phyloP scores from a whole-genome alignment of 208 protist genomes.

The Acanthamoeba healyi region DNA sequence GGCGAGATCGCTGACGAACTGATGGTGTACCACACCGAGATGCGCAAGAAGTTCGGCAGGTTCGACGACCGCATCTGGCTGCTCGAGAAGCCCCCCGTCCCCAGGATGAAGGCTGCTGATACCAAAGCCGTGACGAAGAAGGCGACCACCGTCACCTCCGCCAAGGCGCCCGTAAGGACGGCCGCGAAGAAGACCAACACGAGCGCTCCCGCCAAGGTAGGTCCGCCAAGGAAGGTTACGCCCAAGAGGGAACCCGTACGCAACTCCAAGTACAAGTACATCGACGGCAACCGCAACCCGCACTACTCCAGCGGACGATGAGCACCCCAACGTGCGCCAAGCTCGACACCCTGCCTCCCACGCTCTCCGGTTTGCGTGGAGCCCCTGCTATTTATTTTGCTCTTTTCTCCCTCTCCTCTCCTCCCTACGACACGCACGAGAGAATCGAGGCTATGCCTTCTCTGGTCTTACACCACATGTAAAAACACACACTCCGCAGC shows the following conservation, averaged over 20 bases:
- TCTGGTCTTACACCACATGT: not conserved
- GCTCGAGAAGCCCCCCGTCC: not conserved
- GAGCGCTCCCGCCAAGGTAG: too few relatives aligned
- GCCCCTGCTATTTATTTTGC: not conserved
- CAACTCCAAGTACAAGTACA: conserved; percentile 25
- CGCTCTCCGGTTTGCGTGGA: not conserved
- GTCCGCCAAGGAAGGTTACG: not conserved
- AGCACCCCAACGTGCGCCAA: too few relatives aligned
- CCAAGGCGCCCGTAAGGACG: not conserved
- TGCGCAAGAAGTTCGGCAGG: conserved; percentile 16
- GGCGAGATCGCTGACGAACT: conserved; percentile 16
- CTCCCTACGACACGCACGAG: not conserved
- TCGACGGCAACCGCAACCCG: conserved; percentile 10
- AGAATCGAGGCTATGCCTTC: not conserved
- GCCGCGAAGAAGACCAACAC: too few relatives aligned
- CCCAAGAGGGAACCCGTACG: not conserved
- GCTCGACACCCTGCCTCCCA: too few relatives aligned
- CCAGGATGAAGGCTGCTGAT: not conserved
- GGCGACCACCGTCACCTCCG: not conserved
- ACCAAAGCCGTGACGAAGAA: not conserved
- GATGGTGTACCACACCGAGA: conserved; percentile 37
- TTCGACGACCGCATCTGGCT: not conserved
- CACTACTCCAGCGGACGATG: not conserved
- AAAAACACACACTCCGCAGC: not conserved
- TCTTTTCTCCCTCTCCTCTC: not conserved